Base-by-base conservation (phyloP, 257 asterid species). In the Nicotiana attenuata region DNA sequence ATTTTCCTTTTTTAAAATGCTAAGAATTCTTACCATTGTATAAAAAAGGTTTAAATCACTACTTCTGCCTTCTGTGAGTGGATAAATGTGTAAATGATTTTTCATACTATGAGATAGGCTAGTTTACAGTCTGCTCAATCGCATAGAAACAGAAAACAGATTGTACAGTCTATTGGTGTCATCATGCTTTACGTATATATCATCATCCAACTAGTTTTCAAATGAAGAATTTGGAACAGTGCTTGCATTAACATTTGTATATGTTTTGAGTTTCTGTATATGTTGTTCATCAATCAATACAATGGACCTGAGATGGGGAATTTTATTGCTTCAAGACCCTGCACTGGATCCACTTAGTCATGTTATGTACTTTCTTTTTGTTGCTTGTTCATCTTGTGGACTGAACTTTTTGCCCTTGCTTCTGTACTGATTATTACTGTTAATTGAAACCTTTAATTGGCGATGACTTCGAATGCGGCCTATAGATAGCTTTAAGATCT, bases 41-140 rank as follows among this genome's bases (percentile, higher is more conserved):
- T 53, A 38, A 47, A 38, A 69, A 41, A 69, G 38, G 56, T n/a
- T 69, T 69, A n/a, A 69, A 69, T 69, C 31, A 8, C 77, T 69
- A n/a, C 10, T 69, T 17, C 77, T 41, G 33, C 78, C 35, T 45
- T 71, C 60, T 45, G 78, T 71, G 78, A 45, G 78, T 71, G 78
- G 38, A 45, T 71, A 71, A 13, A 45, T 71, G 35, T 45, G 60
- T 13, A 41, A 71, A 45, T 71, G 22, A 45, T 45, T 59, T 71
- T 71, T 7, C 60, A 71, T 45, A 22, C 60, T 13, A 71, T 45
- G 16, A 33, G 38, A 45, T 45, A 71, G 78, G 20, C 78, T 68
- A 68, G 55, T 20, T 10, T 38, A 69, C 56, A 38, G 56, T 68
- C n/a, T n/a, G 57, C 31, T 69, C n/a, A n/a, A 50, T 20, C 28